These are phyloP conservation scores for Dactylonectria estremocensis DNA, from an alignment of 2,329 filamentous ascomycete genomes.

Conservation along the genomic window DNA sequence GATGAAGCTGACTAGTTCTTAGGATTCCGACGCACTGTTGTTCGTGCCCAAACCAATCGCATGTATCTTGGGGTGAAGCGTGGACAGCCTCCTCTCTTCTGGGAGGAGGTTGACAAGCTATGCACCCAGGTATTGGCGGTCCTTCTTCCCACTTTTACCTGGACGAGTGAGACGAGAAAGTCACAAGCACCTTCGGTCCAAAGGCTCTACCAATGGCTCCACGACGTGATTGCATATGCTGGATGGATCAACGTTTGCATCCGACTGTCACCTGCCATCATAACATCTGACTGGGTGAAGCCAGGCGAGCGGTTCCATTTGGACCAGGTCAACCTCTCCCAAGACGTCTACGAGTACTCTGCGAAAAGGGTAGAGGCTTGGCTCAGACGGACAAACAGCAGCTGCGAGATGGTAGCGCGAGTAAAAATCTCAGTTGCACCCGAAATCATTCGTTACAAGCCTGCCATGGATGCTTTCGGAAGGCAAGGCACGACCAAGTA, in stretches of 20 bases:
- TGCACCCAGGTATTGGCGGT: conserved; percentile 41
- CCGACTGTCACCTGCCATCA: conserved; percentile 44
- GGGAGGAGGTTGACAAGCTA: conserved; percentile 50
- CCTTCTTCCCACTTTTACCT: conserved; percentile 46
- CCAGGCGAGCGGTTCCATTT: conserved; percentile 48
- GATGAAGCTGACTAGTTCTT: conserved; percentile 9
- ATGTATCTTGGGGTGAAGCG: conserved; percentile 40
- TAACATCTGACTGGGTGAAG: conserved; percentile 46
- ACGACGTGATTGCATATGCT: conserved; percentile 50
- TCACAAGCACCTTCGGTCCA: conserved; percentile 23
- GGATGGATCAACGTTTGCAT: conserved; percentile 51
- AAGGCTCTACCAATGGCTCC: conserved; percentile 46
- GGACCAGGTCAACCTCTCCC: conserved; percentile 41
- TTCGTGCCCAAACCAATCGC: conserved; percentile 46
- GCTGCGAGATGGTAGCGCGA: conserved; percentile 38
- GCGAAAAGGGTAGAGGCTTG: conserved; percentile 21
- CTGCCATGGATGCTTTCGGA: conserved; percentile 18
- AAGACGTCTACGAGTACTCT: conserved; percentile 37
- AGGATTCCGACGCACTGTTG: conserved; percentile 51
- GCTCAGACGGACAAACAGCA: background rate
- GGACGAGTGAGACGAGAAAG: conserved; percentile 30
- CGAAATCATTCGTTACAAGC: conserved; percentile 42
- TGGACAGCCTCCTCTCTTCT: conserved; percentile 48
- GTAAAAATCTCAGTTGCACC: conserved; percentile 53
- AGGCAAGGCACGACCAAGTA: conserved; percentile 36